A percentile compares a stretch with the other conserved stretches of the same genome.
Evolutionary conservation across 805 yeast genomes (phyloP).

Genomic region (Pichia nanzhaoensis): DNA sequence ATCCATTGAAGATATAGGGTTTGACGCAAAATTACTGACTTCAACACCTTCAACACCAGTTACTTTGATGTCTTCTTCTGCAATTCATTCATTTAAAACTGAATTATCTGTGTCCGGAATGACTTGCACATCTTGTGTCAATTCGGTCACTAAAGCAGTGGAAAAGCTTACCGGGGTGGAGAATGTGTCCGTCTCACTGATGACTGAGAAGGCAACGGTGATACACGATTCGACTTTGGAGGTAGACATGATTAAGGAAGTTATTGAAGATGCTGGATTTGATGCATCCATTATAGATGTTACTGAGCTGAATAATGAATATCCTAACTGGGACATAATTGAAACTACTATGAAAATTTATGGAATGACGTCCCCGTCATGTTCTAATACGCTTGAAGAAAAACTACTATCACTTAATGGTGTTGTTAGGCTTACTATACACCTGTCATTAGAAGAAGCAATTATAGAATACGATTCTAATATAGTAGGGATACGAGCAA

Average conservation of each 20-base stretch:
- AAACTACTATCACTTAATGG: constrained; percentile 42
- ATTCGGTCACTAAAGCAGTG: constrained; percentile 44
- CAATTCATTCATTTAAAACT: constrained; percentile 5
- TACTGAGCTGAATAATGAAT: constrained; percentile 6
- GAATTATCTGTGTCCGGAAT: constrained; percentile 56
- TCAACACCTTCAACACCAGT: constrained; percentile 1
- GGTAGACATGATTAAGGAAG: constrained; percentile 31
- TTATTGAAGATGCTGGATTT: constrained; percentile 44
- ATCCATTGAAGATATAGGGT: constrained; percentile 71
- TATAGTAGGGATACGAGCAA: constrained; percentile 53
- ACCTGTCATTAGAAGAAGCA: constrained; percentile 50
- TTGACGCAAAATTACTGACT: constrained; percentile 31
- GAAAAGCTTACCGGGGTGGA: constrained; percentile 29
- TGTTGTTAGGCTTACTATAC: constrained; percentile 42
- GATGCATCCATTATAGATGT: constrained; percentile 40
- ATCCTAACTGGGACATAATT: constrained; percentile 8
- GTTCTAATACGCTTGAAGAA: constrained; percentile 43
- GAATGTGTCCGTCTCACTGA: constrained; percentile 52
- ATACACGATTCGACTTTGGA: constrained; percentile 35
- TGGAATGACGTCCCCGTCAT: constrained; percentile 60
- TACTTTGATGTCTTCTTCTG: not conserved
- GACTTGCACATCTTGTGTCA: constrained; percentile 64
- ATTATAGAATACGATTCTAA: constrained; percentile 44
- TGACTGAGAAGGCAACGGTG: constrained; percentile 66
- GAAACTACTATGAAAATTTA: constrained; percentile 32